Evolutionary conservation across 768 basidiomycete genomes (phyloP).

Genomic region (Russula earlei): DNA sequence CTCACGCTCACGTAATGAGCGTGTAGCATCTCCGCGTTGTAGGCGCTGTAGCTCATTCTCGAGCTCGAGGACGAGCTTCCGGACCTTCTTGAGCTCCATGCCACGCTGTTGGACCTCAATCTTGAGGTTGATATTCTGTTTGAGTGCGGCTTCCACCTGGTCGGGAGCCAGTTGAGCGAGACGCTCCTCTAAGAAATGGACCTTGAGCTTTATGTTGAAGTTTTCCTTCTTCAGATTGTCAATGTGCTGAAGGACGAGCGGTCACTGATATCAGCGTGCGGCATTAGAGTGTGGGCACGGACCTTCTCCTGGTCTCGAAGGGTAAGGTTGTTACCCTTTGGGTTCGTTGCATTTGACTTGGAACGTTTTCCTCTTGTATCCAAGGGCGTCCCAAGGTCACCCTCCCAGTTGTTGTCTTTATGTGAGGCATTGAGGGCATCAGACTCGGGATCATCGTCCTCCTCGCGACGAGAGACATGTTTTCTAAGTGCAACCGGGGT

Average conservation of each 20-base stretch:
- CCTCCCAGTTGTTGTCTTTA: conserved; percentile 34
- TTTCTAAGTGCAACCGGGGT: conserved; percentile 14
- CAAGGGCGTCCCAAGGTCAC: conserved; percentile 42
- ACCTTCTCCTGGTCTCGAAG: conserved; percentile 97
- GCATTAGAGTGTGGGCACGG: conserved; percentile 17
- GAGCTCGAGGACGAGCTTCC: conserved; percentile 78
- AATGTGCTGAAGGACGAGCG: conserved; percentile 54
- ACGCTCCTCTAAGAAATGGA: conserved; percentile 91
- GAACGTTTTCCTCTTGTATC: conserved; percentile 37
- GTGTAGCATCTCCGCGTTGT: conserved; percentile 39
- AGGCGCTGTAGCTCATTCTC: conserved; percentile 70
- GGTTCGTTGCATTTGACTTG: conserved; percentile 30
- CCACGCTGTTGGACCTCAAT: conserved; percentile 85
- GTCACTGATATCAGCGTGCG: neutral
- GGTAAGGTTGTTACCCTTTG: conserved; percentile 48
- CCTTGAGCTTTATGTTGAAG: conserved; percentile 91
- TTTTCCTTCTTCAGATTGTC: conserved; percentile 95
- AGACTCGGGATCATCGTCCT: conserved; percentile 11
- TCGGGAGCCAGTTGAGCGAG: conserved; percentile 84
- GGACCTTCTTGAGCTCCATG: conserved; percentile 85
- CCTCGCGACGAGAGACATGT: conserved; percentile 12
- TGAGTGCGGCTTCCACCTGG: conserved; percentile 83
- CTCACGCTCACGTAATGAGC: conserved; percentile 54
- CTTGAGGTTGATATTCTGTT: conserved; percentile 90
- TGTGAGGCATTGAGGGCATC: conserved; percentile 16